Base-by-base conservation (phyloP, 176 grass and related monocot genomes). In the Cenchrus fungigraminus region DNA sequence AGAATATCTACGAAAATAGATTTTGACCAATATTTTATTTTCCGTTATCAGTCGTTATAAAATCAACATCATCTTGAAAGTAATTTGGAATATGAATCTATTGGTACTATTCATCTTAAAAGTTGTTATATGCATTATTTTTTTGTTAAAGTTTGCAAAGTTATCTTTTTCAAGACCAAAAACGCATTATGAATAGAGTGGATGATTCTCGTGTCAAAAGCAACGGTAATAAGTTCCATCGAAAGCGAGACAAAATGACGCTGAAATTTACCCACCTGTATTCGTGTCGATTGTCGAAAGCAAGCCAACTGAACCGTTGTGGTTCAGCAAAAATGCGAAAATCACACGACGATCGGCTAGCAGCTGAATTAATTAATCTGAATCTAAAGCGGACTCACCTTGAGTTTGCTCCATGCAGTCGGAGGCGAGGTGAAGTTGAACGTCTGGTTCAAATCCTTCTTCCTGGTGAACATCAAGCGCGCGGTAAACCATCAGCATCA, bases 361-460 rank as follows among this genome's bases (percentile, higher is more conserved):
- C 55, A 58, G 57, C 57, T 9, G 57, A 60, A 22, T 20, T 6
- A 60, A 22, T 20, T 6, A 9, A 22, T 20, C 57, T 0, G 20
- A 60, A 31, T 40, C 17, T 6, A 2, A 2, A 3, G 65, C 6
- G 65, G 28, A 8, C 12, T 22, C 85, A 98, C 93, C 93, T 55
- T 42, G 25, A 14, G 74, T 94, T 51, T 89, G 59, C 12, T 46
- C 9, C 32, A 80, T 74, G 82, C 95, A 95, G 0, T 88, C 68
- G 61, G 17, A 25, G 40, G 91, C 58, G 87, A 16, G 29, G 58
- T 37, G 80, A 83, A 92, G 71, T 76, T 20, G 82, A 98, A 98
- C 63, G 93, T 80, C 55, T 66, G 76, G 59, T 89, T 80, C 68
- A 88, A 64, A 74, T 98, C 95, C 31, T 73, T 53, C 29, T 79